Evolutionary conservation across 139 green algal genomes (phyloP).

Genomic region (Pleodorina starrii): DNA sequence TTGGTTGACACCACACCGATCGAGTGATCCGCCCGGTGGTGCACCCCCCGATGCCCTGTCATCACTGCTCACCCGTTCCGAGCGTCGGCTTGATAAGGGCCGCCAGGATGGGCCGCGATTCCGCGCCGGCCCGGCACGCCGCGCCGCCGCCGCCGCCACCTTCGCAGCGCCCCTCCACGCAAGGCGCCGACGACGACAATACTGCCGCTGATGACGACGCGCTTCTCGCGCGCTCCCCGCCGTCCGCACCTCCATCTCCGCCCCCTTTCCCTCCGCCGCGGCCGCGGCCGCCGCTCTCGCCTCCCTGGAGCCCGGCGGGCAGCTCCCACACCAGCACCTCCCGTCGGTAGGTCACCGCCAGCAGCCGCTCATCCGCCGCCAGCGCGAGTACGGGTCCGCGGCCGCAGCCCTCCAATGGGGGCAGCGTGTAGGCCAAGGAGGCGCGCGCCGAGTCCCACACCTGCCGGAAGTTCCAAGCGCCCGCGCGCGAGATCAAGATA

Average conservation of each 20-base stretch:
- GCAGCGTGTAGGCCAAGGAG: background rate
- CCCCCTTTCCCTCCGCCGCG: background rate
- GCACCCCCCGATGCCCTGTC: too few relatives aligned
- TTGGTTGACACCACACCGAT: too few relatives aligned
- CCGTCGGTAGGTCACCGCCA: background rate
- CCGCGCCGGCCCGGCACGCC: background rate
- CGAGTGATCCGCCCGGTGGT: too few relatives aligned
- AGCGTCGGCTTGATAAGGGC: slow-evolving; percentile 29
- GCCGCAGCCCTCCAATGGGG: slow-evolving; percentile 20
- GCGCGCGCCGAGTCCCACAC: background rate
- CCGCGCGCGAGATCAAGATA: too few relatives aligned
- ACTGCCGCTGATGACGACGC: too few relatives aligned
- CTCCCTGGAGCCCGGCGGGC: too few relatives aligned
- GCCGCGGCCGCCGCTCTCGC: background rate
- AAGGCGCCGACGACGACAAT: too few relatives aligned
- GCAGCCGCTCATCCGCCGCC: background rate
- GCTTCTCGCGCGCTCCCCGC: too few relatives aligned
- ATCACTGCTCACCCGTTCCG: background rate
- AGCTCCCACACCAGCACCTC: slow-evolving; percentile 41
- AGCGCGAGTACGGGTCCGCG: background rate
- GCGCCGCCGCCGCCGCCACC: background rate
- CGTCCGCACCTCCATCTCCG: background rate
- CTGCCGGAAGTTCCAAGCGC: background rate
- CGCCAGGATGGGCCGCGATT: background rate
- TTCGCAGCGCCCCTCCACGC: too few relatives aligned